Evolutionary conservation across 1,284 basidiomycete genomes (phyloP).

Genomic region (Moniliophthora roreri): DNA sequence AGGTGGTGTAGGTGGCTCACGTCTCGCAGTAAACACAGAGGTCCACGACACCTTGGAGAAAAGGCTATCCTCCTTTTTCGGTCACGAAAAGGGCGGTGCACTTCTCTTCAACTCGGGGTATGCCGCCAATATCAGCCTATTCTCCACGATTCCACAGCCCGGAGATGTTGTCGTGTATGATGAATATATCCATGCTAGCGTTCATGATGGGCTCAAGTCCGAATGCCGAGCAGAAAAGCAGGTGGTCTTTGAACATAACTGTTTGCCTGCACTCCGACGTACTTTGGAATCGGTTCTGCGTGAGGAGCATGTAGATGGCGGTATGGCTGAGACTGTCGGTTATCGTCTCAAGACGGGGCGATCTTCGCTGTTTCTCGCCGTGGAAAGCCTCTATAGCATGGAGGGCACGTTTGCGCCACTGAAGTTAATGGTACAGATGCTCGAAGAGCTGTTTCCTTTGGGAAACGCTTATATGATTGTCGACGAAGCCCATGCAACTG

Average conservation of each 20-base stretch:
- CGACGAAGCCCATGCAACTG: conserved; percentile 76
- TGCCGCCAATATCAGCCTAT: conserved; percentile 91
- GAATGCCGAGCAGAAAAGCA: conserved; percentile 49
- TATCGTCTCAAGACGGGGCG: conserved; percentile 27
- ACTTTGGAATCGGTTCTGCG: neutral
- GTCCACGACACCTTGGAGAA: conserved; percentile 71
- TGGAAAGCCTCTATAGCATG: conserved; percentile 83
- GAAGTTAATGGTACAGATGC: no score
- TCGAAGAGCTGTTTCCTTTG: conserved; percentile 32
- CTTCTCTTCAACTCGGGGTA: conserved; percentile 95
- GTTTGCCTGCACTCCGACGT: conserved; percentile 44
- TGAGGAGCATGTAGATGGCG: neutral
- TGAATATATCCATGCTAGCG: conserved; percentile 88
- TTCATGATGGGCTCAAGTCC: conserved; percentile 87
- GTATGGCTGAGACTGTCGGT: no score
- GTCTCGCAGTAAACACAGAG: conserved; percentile 81
- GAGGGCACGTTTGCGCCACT: no score
- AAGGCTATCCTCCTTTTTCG: conserved; percentile 66
- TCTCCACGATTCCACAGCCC: conserved; percentile 78
- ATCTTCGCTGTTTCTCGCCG: conserved; percentile 60
- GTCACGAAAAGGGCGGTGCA: conserved; percentile 31
- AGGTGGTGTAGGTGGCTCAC: conserved; percentile 87
- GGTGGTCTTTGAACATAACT: conserved; percentile 75
- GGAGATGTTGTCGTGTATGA: conserved; percentile 85
- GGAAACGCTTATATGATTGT: conserved; percentile 57